A percentile compares a stretch with the other conserved stretches of the same genome.
Conservation (phyloP, 305 asterid genomes). For the Stenogyne calaminthoides region DNA sequence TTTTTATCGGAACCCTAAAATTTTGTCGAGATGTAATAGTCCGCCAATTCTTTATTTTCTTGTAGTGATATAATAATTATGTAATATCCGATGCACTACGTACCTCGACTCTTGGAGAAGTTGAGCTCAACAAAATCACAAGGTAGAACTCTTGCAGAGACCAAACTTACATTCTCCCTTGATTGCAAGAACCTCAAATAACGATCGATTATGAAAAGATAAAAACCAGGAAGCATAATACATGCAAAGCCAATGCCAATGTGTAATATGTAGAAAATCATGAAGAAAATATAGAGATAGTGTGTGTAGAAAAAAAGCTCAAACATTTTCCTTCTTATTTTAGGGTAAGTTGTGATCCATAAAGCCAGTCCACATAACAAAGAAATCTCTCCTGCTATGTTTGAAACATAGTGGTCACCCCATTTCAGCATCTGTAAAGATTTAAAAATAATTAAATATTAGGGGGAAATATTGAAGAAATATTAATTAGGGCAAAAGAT, state of each 20-base stretch:
- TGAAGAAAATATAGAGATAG: conserved; percentile 76
- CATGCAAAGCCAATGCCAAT: conserved; percentile 78
- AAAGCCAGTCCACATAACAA: conserved; percentile 63
- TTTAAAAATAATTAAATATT: not conserved
- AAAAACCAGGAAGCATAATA: conserved; percentile 91
- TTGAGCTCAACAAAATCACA: conserved; percentile 77
- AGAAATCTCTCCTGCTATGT: conserved; percentile 86
- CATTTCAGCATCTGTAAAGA: conserved; percentile 68
- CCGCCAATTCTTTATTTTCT: not conserved
- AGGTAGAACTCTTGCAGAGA: conserved; percentile 71
- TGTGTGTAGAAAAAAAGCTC: conserved; percentile 86
- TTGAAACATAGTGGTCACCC: conserved; percentile 78
- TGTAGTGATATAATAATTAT: not conserved
- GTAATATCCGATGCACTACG: not conserved
- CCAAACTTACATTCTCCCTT: conserved; percentile 47
- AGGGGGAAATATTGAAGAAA: not conserved
- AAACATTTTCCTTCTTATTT: conserved; percentile 73
- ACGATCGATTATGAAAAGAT: conserved; percentile 81
- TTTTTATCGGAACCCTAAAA: not conserved
- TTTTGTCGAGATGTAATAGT: not conserved
- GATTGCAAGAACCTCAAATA: conserved; percentile 84
- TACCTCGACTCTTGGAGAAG: conserved; percentile 76
- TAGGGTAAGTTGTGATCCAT: conserved; percentile 74
- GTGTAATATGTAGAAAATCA: conserved; percentile 74
- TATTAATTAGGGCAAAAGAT: not conserved